Percentiles rank a stretch among this genome's conserved stretches.
These are phyloP conservation scores for Ascochyta pisi DNA, from an alignment of 2,329 filamentous ascomycete genomes.

Conservation along the genomic window DNA sequence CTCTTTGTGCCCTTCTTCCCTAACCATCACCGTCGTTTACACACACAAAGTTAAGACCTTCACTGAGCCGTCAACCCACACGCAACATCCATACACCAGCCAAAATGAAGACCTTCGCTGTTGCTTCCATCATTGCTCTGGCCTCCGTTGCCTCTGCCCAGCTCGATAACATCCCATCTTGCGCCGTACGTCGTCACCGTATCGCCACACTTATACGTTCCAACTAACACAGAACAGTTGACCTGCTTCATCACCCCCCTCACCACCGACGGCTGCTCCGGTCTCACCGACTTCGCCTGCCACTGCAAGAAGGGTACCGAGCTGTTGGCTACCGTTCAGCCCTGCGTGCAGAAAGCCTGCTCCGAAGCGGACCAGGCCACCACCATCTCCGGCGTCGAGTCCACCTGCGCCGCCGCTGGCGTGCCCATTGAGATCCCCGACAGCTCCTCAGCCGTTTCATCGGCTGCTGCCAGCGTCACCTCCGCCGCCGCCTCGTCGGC, in stretches of 20 bases:
- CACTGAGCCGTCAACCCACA: not conserved
- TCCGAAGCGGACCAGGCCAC: constrained; percentile 44
- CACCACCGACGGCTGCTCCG: constrained; percentile 53
- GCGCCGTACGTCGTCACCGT: constrained; percentile 51
- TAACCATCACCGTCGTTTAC: constrained; percentile 2
- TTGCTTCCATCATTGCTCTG: constrained; percentile 50
- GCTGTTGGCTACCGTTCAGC: constrained; percentile 52
- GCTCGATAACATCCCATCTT: constrained; percentile 54
- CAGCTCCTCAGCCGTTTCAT: constrained; percentile 16
- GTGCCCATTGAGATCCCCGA: constrained; percentile 38
- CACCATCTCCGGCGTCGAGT: constrained; percentile 38
- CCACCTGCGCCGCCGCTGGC: constrained; percentile 44
- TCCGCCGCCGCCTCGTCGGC: constrained; percentile 3
- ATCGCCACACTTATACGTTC: not conserved
- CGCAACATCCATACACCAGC: constrained; percentile 8
- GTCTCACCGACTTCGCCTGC: constrained; percentile 55
- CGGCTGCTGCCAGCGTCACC: constrained; percentile 21
- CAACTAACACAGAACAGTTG: constrained; percentile 48
- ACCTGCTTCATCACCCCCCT: constrained; percentile 55
- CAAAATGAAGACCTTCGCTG: constrained; percentile 50
- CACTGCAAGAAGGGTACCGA: constrained; percentile 53
- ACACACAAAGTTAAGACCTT: not conserved
- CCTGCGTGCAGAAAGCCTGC: constrained; percentile 57
- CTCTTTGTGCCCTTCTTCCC: not conserved
- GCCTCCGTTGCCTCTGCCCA: constrained; percentile 56